A percentile compares a stretch with the other conserved stretches of the same genome.
These are phyloP conservation scores for Leonotis leonurus DNA, from an alignment of 257 asterid genomes.

Conservation along the genomic window DNA sequence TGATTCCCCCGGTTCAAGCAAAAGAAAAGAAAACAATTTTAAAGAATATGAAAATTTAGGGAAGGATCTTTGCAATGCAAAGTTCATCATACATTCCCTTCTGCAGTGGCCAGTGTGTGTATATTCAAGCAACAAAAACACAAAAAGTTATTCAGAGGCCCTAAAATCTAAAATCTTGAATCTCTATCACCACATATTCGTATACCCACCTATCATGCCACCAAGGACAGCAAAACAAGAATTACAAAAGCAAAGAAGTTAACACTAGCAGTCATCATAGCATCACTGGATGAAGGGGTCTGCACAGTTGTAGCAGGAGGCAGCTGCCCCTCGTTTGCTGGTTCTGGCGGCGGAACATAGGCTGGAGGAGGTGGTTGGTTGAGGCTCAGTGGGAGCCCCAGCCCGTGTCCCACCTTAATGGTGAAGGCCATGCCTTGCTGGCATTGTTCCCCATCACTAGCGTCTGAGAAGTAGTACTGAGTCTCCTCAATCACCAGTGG, in stretches of 20 bases:
- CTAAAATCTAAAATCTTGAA: background rate
- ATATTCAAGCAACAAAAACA: conserved; percentile 13
- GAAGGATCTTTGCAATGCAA: too few relatives aligned
- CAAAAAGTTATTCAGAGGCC: background rate
- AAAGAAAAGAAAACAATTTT: background rate
- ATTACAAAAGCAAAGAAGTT: conserved; percentile 17
- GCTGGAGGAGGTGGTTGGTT: conserved; percentile 85
- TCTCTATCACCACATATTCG: background rate
- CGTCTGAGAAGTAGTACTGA: conserved; percentile 76
- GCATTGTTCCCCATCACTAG: conserved; percentile 69
- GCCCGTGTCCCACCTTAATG: conserved; percentile 60
- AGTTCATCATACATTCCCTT: background rate
- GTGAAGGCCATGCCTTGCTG: conserved; percentile 59
- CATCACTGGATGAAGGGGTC: conserved; percentile 21
- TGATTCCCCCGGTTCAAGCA: background rate
- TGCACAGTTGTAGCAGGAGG: conserved; percentile 36
- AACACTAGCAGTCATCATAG: conserved; percentile 22
- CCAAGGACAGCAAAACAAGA: conserved; percentile 19
- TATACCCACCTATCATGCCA: conserved; percentile 18
- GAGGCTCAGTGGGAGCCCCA: conserved; percentile 86
- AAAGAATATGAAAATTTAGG: background rate
- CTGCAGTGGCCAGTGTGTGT: too few relatives aligned
- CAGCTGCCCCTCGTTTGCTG: conserved; percentile 26
- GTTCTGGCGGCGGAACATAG: conserved; percentile 56
- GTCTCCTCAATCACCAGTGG: conserved; percentile 41